Evolutionary conservation across 139 green algal genomes (phyloP).

Genomic region (Desmodesmus armatus): DNA sequence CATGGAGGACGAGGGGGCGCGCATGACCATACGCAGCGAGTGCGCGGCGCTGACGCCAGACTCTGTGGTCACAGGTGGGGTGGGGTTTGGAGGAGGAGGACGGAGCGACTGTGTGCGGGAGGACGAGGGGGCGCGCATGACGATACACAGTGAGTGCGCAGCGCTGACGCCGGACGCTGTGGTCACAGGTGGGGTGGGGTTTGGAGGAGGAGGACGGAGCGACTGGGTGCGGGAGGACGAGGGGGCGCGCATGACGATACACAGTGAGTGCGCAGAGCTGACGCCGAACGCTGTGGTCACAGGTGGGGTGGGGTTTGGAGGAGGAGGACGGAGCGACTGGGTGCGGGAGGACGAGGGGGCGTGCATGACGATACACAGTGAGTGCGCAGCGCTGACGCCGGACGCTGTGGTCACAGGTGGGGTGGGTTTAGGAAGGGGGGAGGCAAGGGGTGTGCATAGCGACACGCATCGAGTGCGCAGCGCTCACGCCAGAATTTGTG

Average conservation of each 20-base stretch:
- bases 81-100: background rate
- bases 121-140: conserved; percentile 93
- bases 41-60: conserved; percentile 55
- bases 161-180: conserved; percentile 63
- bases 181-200: conserved; percentile 71
- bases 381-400: conserved; percentile 50
- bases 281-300: conserved; percentile 76
- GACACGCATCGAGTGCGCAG: background rate
- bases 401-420: conserved; percentile 79
- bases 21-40: conserved; percentile 67
- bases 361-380: conserved; percentile 68
- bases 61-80: conserved; percentile 77
- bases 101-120: conserved; percentile 77
- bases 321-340: background rate
- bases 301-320: conserved; percentile 42
- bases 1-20: conserved; percentile 94
- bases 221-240: conserved; percentile 97
- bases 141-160: conserved; percentile 21
- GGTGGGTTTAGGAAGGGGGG: too few relatives aligned
- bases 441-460: conserved; percentile 80
- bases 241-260: conserved; percentile 79
- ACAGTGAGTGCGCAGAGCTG: conserved; percentile 46
- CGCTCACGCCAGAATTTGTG: conserved; percentile 62
- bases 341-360: conserved; percentile 94
- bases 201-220: background rate